Conservation (phyloP, 164 flowering plant genomes). For the Annona cherimola region DNA sequence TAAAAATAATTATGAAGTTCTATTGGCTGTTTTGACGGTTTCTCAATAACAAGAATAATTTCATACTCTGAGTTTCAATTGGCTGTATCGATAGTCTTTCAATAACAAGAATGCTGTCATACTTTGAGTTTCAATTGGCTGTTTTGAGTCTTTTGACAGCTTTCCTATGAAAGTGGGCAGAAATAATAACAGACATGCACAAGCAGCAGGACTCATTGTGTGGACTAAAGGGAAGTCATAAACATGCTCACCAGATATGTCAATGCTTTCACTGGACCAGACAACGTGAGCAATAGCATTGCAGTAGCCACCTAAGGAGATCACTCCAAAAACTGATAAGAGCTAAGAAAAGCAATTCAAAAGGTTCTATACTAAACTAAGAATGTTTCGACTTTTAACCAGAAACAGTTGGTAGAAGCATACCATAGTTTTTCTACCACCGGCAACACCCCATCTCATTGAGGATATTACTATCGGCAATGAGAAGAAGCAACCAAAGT, state of each 20-base stretch:
- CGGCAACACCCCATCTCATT: slow-evolving; percentile 84
- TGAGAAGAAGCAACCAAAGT: slow-evolving; percentile 87
- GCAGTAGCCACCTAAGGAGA: slow-evolving; percentile 69
- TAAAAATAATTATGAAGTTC: neutral
- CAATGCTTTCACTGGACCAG: slow-evolving; percentile 85
- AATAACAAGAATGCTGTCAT: too few relatives aligned
- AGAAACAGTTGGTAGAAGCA: slow-evolving; percentile 5
- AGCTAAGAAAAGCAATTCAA: neutral
- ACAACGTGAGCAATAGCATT: slow-evolving; percentile 64
- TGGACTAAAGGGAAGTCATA: neutral
- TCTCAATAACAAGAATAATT: too few relatives aligned
- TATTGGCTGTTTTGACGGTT: too few relatives aligned
- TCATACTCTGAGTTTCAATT: too few relatives aligned
- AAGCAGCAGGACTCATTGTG: neutral
- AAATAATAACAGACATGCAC: neutral
- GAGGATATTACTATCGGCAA: slow-evolving; percentile 87
- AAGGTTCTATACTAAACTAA: slow-evolving; percentile 2
- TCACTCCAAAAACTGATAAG: neutral
- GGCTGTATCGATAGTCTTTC: too few relatives aligned
- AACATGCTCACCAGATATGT: slow-evolving; percentile 60
- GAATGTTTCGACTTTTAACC: neutral
- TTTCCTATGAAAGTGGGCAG: neutral
- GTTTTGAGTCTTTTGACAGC: too few relatives aligned
- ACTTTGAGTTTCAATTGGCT: too few relatives aligned
- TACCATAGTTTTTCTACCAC: slow-evolving; percentile 93